Evolutionary conservation across 345 rosid species (phyloP).

Genomic region (Acer saccharum): DNA sequence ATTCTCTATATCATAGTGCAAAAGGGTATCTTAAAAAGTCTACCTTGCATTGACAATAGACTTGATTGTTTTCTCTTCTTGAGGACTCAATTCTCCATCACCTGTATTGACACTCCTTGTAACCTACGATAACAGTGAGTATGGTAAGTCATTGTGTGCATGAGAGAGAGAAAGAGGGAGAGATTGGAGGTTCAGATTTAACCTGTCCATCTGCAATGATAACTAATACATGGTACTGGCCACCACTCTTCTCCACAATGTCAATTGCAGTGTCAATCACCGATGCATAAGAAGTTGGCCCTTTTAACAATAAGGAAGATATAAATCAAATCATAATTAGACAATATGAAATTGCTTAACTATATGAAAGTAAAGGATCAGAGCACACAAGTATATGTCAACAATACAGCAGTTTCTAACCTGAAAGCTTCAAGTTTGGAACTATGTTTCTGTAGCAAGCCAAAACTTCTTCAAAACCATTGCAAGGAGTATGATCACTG

Average conservation of each 20-base stretch:
- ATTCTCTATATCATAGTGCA: background rate
- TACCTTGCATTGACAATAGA: constrained; percentile 70
- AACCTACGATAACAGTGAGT: constrained; percentile 40
- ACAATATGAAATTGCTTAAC: background rate
- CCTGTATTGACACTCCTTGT: constrained; percentile 52
- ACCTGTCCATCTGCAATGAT: constrained; percentile 89
- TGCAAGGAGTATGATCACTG: constrained; percentile 66
- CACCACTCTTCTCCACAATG: constrained; percentile 65
- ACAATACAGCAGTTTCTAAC: constrained; percentile 27
- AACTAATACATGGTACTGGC: constrained; percentile 78
- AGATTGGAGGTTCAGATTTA: constrained; percentile 6
- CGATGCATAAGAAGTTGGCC: constrained; percentile 82
- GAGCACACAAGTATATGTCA: too few relatives aligned
- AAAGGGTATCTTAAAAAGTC: background rate
- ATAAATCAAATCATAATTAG: background rate
- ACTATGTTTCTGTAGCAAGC: constrained; percentile 64
- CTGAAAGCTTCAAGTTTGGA: constrained; percentile 65
- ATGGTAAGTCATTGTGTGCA: background rate
- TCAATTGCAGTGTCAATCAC: constrained; percentile 65
- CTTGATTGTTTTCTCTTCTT: constrained; percentile 59
- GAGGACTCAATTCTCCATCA: constrained; percentile 51
- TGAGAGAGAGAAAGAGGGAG: background rate
- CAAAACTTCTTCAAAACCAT: constrained; percentile 87
- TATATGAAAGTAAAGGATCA: too few relatives aligned
- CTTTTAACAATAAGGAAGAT: constrained; percentile 31